Evolutionary conservation across 2,329 filamentous ascomycete species (phyloP).

Genomic region (Fusarium solani-melongenae): DNA sequence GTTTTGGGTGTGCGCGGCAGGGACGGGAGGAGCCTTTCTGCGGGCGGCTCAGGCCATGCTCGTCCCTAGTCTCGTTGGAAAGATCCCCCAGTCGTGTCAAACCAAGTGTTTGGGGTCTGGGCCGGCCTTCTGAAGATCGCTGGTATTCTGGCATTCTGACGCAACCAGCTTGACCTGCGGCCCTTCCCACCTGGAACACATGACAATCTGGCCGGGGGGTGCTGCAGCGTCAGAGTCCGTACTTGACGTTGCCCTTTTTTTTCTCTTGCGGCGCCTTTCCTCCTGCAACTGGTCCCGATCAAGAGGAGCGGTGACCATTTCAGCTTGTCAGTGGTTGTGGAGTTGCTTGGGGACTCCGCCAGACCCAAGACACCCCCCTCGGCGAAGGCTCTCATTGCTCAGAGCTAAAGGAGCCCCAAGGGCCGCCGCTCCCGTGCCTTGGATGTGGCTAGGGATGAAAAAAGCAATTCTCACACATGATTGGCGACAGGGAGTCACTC

Average conservation of each 20-base stretch:
- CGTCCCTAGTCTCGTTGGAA: slow-evolving; percentile 24
- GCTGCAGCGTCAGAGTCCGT: background rate
- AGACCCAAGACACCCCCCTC: slow-evolving; percentile 30
- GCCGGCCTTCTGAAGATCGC: slow-evolving; percentile 14
- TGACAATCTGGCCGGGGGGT: slow-evolving; percentile 2
- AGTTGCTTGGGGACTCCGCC: slow-evolving; percentile 29
- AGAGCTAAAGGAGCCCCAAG: slow-evolving; percentile 26
- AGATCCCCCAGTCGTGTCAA: slow-evolving; percentile 16
- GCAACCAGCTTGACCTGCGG: slow-evolving; percentile 5
- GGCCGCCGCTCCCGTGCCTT: slow-evolving; percentile 44
- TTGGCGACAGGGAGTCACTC: slow-evolving; percentile 38
- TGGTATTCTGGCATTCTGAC: slow-evolving; percentile 25
- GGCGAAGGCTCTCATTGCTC: slow-evolving; percentile 36
- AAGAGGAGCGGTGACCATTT: slow-evolving; percentile 36
- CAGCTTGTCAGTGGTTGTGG: slow-evolving; percentile 34
- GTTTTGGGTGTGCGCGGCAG: slow-evolving; percentile 41
- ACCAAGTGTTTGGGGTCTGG: slow-evolving; percentile 13
- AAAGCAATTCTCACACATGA: slow-evolving; percentile 26
- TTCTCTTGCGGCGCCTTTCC: slow-evolving; percentile 1
- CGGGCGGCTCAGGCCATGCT: slow-evolving; percentile 39
- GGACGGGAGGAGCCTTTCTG: slow-evolving; percentile 50
- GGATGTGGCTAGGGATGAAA: slow-evolving; percentile 35
- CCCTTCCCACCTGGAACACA: slow-evolving; percentile 15
- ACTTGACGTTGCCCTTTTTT: slow-evolving; percentile 1
- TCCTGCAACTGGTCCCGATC: background rate